Evolutionary conservation across 805 yeast genomes (phyloP), one percentile per base, ranked within the genome.

Genomic region (Naumovozyma dairenensis): DNA sequence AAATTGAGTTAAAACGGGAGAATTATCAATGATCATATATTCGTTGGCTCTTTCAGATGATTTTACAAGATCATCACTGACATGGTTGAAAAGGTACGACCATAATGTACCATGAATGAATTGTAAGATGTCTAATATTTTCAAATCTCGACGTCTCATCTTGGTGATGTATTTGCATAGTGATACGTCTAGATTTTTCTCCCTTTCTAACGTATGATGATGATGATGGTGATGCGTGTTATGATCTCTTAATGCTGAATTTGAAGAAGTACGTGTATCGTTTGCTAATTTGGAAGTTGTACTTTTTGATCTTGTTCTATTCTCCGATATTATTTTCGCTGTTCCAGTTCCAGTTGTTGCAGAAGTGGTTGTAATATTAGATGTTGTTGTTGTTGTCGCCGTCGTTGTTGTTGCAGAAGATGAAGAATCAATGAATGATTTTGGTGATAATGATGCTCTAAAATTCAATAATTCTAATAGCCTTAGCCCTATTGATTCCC

Each of bases 21-120:
- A 57, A 46, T 77, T 74, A 52, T 85, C 96, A 19, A 77, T 74
- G 33, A 86, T 80, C 94, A 85, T 83, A 49, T 77, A 77, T 38
- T 72, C 75, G 37, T 74, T 71, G 22, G 77, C 78, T 28, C 72
- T 64, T 35, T 74, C 79, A 26, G 81, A 81, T 2, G 78, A 70
- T 51, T 78, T 76, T 39, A 84, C 94, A 32, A 86, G 59, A 35
- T 78, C 82, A 51, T 82, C 85, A 29, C 93, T 78, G 0, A 74
- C 65, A 42, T 69, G 71, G n/a, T 83, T 87, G 58, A 86, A 85
- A 15, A 83, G 57, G 16, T 77, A 63, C 33, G 67, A 67, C 94
- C 95, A 85, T 21, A 86, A 63, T 1, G 74, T 65, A 1, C 83
- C 73, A 46, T 80, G 83, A 9, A 85, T 71, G 48, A 78, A 81